Evolutionary conservation across 1,139 yeast species (phyloP).

Genomic region (Yamadazyma atmosphaerica): DNA sequence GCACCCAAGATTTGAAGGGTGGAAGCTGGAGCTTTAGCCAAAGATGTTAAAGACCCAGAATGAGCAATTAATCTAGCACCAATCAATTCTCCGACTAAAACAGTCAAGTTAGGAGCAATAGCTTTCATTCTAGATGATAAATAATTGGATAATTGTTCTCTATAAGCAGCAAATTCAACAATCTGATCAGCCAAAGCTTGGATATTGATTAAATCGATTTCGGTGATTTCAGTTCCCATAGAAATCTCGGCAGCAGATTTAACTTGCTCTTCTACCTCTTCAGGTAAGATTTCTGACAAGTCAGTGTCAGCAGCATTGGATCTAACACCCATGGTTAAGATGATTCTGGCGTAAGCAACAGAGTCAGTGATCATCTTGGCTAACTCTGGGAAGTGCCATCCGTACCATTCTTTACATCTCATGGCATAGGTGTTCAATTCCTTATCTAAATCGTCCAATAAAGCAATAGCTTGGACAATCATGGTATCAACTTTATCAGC

Average conservation of each 20-base stretch:
- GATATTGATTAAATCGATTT: conserved; percentile 88
- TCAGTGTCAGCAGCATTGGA: conserved; percentile 89
- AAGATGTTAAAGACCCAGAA: conserved; percentile 94
- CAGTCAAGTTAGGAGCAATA: conserved; percentile 96
- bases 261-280: conserved; percentile 79
- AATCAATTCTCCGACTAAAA: conserved; percentile 95
- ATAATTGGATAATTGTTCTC: conserved; percentile 84
- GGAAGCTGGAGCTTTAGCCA: conserved; percentile 98
- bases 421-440: conserved; percentile 96
- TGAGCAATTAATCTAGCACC: conserved; percentile 98
- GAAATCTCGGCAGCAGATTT: conserved; percentile 93
- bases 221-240: conserved; percentile 98
- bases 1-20: conserved; percentile 98
- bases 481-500: conserved; percentile 98
- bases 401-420: conserved; percentile 99
- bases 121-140: conserved; percentile 94
- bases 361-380: conserved; percentile 95
- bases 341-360: conserved; percentile 90
- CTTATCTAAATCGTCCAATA: conserved; percentile 94
- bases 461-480: conserved; percentile 98
- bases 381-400: conserved; percentile 99
- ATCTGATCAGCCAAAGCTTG: conserved; percentile 92
- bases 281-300: conserved; percentile 88
- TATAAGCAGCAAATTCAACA: conserved; percentile 88
- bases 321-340: conserved; percentile 92